Base-by-base conservation (phyloP, 2,329 filamentous ascomycete genomes). In the Fusarium dlaminii region DNA sequence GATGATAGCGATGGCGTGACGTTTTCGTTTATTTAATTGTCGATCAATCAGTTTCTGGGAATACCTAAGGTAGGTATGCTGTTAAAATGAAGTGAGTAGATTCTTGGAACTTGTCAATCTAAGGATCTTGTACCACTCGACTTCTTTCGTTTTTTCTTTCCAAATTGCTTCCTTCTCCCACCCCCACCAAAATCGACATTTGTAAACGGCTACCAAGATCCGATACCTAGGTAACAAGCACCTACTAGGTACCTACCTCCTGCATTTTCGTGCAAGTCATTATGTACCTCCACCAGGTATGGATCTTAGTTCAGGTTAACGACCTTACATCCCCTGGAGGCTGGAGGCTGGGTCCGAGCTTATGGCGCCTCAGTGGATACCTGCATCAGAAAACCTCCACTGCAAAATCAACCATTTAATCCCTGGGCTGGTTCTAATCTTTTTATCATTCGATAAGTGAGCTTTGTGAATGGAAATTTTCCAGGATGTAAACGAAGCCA, bases 361-460 rank as follows among this genome's bases (percentile, higher is more conserved):
- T 70, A 65, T 70, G 48, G 66, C 42, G 52, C 42, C 52, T 60
- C 32, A 45, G 67, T 66, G 67, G 67, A 55, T 43, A 70, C 68
- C 49, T 59, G 52, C 52, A 66, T 70, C 59, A 52, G 36, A 66
- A 54, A 36, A 30, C 37, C 51, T 49, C 66, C 67, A 70, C 60
- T 70, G 29, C 32, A 58, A 66, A 68, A 46, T 63, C 40, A 65
- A 54, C 15, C 67, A 42, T 45, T 45, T 55, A 55, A 37, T 54
- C 68, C 68, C 45, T 48, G 45, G 27, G 20, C 68, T 55, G 37
- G 66, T 52, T 49, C 24, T 39, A 69, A 58, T 66, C 37, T 43
- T 39, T 63, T 60, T 65, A 74, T 75, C 63, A 57, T 76, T 73
- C 71, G 75, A 77, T 75, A 61, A 58, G 56, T 56, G 61, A 65